These are phyloP conservation scores for Amanita fuliginea DNA, from an alignment of 768 basidiomycete species.

Conservation along the genomic window DNA sequence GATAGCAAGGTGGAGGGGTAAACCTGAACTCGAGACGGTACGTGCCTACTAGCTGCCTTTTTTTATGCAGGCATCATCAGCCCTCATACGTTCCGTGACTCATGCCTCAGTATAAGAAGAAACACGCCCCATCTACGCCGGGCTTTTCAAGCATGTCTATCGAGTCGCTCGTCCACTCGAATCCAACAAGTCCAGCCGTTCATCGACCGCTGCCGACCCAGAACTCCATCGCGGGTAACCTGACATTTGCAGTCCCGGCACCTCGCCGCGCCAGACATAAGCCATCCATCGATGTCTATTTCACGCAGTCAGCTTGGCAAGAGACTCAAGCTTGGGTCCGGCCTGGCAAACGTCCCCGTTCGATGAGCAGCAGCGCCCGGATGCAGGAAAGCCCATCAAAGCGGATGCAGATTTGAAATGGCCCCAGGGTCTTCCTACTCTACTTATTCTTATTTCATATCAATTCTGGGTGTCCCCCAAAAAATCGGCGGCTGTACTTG, in stretches of 20 bases:
- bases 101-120: conserved; percentile 47
- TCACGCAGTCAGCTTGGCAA: conserved; percentile 18
- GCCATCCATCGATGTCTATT: conserved; percentile 38
- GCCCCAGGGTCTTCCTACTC: neutral
- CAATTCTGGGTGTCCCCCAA: neutral
- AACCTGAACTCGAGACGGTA: conserved; percentile 75
- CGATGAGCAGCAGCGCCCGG: neutral
- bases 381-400: neutral
- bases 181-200: conserved; percentile 45
- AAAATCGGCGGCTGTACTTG: neutral
- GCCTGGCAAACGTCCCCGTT: neutral
- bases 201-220: conserved; percentile 12
- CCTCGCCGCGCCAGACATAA: conserved; percentile 15
- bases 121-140: conserved; percentile 13
- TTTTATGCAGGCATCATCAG: conserved; percentile 6
- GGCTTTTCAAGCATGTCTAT: conserved; percentile 32
- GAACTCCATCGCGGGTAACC: neutral
- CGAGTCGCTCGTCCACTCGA: conserved; percentile 61
- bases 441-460: neutral
- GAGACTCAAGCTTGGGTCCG: neutral
- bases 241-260: neutral
- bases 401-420: neutral
- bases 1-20: conserved; percentile 72
- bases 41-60: conserved; percentile 11
- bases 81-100: conserved; percentile 9